Percentiles rank a stretch among this genome's conserved stretches.
Conservation (phyloP, 345 rosid species). For the Moringa oleifera region DNA sequence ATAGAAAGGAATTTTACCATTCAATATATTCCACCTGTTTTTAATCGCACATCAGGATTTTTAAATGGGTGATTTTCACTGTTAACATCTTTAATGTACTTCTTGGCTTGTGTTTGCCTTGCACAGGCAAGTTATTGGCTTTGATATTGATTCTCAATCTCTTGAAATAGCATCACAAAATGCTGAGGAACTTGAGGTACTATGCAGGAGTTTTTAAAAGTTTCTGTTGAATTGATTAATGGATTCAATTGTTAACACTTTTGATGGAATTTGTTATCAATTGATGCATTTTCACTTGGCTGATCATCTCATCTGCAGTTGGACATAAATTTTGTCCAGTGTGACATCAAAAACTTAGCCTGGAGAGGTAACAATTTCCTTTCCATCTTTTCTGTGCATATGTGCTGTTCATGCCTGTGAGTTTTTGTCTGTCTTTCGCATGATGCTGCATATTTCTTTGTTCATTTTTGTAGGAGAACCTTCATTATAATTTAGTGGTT, state of each 20-base stretch:
- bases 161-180: slow-evolving; percentile 70
- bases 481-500: neutral
- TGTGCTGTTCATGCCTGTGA: neutral
- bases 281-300: slow-evolving; percentile 15
- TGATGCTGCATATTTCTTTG: too few relatives aligned
- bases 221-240: neutral
- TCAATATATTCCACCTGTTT: neutral
- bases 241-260: neutral
- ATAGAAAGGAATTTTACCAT: neutral
- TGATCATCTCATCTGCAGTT: slow-evolving; percentile 42
- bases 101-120: slow-evolving; percentile 3
- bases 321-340: slow-evolving; percentile 68
- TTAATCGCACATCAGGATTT: neutral
- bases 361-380: slow-evolving; percentile 51
- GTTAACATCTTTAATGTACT: neutral
- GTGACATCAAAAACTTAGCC: slow-evolving; percentile 55
- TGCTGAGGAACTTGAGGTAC: slow-evolving; percentile 85
- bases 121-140: slow-evolving; percentile 67
- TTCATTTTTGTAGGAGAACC: neutral
- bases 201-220: neutral
- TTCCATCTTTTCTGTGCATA: neutral
- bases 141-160: slow-evolving; percentile 71
- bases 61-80: neutral
- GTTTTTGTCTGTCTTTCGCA: neutral
- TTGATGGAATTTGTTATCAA: neutral